Evolutionary conservation across 2,329 filamentous ascomycete species (phyloP).

Genomic region (Colletotrichum sp.): DNA sequence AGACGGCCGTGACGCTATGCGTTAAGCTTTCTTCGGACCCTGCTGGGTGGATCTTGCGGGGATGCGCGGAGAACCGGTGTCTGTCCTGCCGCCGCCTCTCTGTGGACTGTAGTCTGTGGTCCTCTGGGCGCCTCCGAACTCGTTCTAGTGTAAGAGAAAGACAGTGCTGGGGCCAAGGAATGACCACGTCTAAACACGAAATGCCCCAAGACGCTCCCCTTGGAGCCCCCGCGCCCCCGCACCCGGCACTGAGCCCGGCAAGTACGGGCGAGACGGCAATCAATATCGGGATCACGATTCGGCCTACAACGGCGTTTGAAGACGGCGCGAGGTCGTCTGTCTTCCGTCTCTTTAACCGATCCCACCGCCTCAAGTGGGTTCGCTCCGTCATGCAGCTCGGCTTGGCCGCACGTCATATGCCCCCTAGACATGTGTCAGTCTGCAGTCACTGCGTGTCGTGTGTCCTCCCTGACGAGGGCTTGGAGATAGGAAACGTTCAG

Average conservation of each 20-base stretch:
- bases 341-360: background rate
- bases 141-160: background rate
- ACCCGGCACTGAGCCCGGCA: conserved; percentile 12
- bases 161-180: background rate
- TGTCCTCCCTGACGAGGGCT: background rate
- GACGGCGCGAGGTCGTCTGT: background rate
- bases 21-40: conserved; percentile 1
- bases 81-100: background rate
- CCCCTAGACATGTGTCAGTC: background rate
- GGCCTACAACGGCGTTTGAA: background rate
- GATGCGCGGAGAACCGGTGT: background rate
- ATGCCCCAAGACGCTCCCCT: background rate
- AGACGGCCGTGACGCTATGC: background rate
- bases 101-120: background rate
- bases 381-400: background rate
- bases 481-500: background rate
- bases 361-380: background rate
- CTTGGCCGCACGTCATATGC: background rate
- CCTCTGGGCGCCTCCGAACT: background rate
- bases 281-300: conserved; percentile 2
- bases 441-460: background rate
- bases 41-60: conserved; percentile 7
- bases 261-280: conserved; percentile 3
- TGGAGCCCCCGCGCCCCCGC: background rate
- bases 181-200: background rate